Base-by-base conservation (phyloP, 306 rosid species). In the Acacia acuminata region DNA sequence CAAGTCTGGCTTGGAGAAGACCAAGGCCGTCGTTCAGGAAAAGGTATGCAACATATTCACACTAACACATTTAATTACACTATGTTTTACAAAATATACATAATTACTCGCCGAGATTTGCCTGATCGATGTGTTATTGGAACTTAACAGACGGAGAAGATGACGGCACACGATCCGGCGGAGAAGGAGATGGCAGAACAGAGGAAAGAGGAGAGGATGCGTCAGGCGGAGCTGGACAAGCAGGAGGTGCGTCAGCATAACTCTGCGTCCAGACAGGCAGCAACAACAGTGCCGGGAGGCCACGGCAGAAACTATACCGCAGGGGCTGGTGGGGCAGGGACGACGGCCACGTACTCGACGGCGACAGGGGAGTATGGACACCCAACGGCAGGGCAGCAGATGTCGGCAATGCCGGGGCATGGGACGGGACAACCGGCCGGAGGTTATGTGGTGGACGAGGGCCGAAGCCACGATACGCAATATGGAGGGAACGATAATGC, bases 1-100 rank as follows among this genome's bases (percentile, higher is more conserved):
- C 0, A 90, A 53, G 61, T 82, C 92, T 71, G 96, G 99, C 75
- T 82, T 90, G 90, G 94, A 93, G 48, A 95, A 93, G 78, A 89
- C 91, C 83, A 93, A 90, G 67, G 98, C 97, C 81, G 66, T 82
- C 15, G 38, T 87, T 2, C 90, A 92, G 4, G 99, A 95, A 70
- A 95, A 93, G 99, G 98, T 93, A 60, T 10, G 60, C 22, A 53
- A 53, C 60, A 60, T n/a, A 24, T 58, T n/a, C 34, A 9, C 34
- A 12, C 4, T 0, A 61, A 25, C 36, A 27, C 36, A 25, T 30
- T 1, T 5, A 16, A 12, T 12, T 14, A 14, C 20, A 27, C 8
- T 55, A 19, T 20, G 8, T 55, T 19, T 1, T 20, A 17, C 27
- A 56, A 56, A 56, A 19, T 20, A 2, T 8, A 55, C 61, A 7